Evolutionary conservation across 2,329 filamentous ascomycete species (phyloP).

Genomic region (Fusarium austroafricanum): DNA sequence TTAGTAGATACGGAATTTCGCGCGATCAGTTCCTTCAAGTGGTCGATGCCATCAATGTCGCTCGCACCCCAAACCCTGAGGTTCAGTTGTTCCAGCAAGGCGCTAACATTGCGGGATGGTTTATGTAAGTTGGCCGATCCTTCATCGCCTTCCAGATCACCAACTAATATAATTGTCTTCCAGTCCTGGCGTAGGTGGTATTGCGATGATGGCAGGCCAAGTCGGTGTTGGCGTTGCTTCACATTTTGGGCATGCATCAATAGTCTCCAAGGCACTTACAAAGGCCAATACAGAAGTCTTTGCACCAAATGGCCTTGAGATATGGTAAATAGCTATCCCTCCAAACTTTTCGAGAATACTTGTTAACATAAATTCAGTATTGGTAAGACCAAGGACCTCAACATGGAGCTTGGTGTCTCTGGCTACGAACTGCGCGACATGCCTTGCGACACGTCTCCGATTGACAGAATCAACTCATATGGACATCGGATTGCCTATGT

Average conservation of each 20-base stretch:
- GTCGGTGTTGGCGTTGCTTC: not conserved
- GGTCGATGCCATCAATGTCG: not conserved
- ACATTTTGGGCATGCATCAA: not conserved
- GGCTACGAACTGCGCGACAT: not conserved
- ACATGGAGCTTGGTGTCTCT: not conserved
- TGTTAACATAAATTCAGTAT: not conserved
- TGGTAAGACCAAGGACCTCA: not conserved
- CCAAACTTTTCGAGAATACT: accelerated
- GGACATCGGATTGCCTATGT: not conserved
- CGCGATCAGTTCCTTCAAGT: not conserved
- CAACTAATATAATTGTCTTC: accelerated
- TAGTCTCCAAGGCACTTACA: not conserved
- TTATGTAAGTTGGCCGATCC: not conserved
- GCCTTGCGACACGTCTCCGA: not conserved
- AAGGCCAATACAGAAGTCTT: not conserved
- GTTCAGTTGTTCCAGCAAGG: not conserved
- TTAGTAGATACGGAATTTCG: not conserved
- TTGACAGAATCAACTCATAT: not conserved
- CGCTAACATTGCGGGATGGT: not conserved
- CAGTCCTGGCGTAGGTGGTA: not conserved
- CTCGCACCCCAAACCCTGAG: not conserved
- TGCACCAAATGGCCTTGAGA: not conserved
- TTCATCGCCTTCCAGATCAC: not conserved
- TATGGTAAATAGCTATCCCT: not conserved
- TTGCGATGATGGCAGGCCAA: not conserved